Evolutionary conservation across 2,329 filamentous ascomycete species (phyloP), one percentile per base, ranked within the genome.

Genomic region (Diaporthe sp.): DNA sequence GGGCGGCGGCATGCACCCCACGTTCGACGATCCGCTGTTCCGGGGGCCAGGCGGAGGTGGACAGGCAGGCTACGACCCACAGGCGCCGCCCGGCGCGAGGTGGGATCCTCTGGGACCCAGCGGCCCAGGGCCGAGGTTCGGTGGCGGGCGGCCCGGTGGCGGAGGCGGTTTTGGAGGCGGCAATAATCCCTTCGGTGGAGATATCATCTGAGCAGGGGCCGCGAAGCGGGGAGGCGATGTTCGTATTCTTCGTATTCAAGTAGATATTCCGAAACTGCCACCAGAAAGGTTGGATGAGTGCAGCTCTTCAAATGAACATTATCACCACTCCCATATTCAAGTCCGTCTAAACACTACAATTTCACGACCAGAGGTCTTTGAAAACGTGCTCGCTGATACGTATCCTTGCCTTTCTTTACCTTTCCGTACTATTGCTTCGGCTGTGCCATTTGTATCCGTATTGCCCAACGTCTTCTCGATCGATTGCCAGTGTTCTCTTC

Each of bases 11-110:
- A 99, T 99, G 97, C 94, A 98, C 84, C 97, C 97, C 0, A 98
- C 96, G 0, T 97, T 98, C 82, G 95, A 98, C 80, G 96, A 98
- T 81, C 95, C 95, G 9, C 84, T 98, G 65, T 98, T 98, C 82
- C 89, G 89, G 8, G 93, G 92, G 0, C 84, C 83, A 1, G 86
- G 82, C 9, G 84, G 87, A 3, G 84, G 84, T 49, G 87, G 82
- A 22, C 84, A 85, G 19, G 84, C 84, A 19, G 87, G 86, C 0
- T 93, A 90, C 80, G 90, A 96, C 81, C 92, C 93, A 2, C 93
- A 93, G 82, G 93, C 91, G 39, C 97, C 97, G 6, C 95, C 95
- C 2, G 97, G 97, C 1, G 93, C 95, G n/a, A 89, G 97, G 78
- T 98, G 95, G 86, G 97, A 98, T 86, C 96, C 96, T 3, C 85